These are phyloP conservation scores for Suhomyces panamericanus DNA, from an alignment of 1,139 yeast genomes.

Conservation along the genomic window DNA sequence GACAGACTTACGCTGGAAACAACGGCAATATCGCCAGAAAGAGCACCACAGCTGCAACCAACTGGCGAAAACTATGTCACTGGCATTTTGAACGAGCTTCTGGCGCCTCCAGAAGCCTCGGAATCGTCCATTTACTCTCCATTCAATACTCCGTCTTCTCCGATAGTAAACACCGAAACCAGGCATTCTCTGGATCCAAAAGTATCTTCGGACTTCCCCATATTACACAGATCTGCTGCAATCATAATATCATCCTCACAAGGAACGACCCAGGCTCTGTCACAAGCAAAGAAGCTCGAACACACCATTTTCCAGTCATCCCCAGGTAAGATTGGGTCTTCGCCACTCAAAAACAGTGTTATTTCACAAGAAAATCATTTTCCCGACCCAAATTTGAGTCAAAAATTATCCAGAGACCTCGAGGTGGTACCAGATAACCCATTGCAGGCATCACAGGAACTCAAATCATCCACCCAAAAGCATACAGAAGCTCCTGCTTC, in stretches of 20 bases:
- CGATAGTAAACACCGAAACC: background rate
- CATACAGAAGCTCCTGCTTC: background rate
- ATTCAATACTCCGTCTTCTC: slow-evolving; percentile 3
- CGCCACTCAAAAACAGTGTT: no score
- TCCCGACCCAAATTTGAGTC: no score
- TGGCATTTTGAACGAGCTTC: slow-evolving; percentile 1
- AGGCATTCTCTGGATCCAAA: background rate
- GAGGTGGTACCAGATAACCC: no score
- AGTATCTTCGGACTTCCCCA: background rate
- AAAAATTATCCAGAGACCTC: no score
- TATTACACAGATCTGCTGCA: background rate
- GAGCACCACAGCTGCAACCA: background rate
- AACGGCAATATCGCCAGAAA: background rate
- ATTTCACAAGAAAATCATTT: no score
- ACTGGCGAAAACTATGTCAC: background rate
- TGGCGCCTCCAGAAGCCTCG: background rate
- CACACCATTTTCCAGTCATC: background rate
- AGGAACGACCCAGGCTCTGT: background rate
- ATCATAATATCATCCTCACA: slow-evolving; percentile 3
- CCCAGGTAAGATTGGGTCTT: background rate
- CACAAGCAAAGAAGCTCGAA: background rate
- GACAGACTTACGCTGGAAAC: slow-evolving; percentile 4
- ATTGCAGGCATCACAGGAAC: background rate
- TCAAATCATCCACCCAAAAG: background rate
- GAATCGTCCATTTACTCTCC: background rate